phyloP scores from a whole-genome alignment of 148 eudicot genomes.

The Camellia sinensis region DNA sequence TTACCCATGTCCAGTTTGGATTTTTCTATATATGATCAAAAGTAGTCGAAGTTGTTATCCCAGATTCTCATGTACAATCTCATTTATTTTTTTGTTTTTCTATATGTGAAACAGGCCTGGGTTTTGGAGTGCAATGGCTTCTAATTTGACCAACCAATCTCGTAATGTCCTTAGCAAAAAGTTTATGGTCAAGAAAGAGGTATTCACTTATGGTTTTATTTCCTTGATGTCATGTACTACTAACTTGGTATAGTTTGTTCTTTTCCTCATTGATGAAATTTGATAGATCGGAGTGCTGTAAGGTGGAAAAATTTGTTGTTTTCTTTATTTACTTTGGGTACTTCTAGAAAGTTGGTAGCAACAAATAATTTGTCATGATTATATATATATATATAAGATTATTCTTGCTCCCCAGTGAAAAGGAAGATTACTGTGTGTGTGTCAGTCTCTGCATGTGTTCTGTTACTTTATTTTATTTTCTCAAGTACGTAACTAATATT shows the following conservation, averaged over 20 bases:
- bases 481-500: conserved; percentile 2
- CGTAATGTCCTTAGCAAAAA: conserved; percentile 96
- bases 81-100: background rate
- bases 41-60: background rate
- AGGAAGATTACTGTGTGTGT: background rate
- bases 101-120: conserved; percentile 64
- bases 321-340: background rate
- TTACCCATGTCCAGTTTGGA: background rate
- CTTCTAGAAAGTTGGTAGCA: background rate
- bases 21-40: background rate
- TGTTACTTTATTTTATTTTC: background rate
- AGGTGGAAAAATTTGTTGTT: background rate
- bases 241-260: background rate
- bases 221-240: background rate
- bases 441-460: background rate
- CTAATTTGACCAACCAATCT: conserved; percentile 82
- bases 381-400: background rate
- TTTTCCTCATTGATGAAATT: background rate
- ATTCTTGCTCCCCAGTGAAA: background rate
- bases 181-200: conserved; percentile 92
- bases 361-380: background rate
- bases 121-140: conserved; percentile 97
- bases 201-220: conserved; percentile 18
- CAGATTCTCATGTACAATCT: conserved; percentile 8
- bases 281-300: background rate